Evolutionary conservation across 257 asterid species (phyloP), one percentile per base, ranked within the genome.

Genomic region (Fraxinus excelsior): DNA sequence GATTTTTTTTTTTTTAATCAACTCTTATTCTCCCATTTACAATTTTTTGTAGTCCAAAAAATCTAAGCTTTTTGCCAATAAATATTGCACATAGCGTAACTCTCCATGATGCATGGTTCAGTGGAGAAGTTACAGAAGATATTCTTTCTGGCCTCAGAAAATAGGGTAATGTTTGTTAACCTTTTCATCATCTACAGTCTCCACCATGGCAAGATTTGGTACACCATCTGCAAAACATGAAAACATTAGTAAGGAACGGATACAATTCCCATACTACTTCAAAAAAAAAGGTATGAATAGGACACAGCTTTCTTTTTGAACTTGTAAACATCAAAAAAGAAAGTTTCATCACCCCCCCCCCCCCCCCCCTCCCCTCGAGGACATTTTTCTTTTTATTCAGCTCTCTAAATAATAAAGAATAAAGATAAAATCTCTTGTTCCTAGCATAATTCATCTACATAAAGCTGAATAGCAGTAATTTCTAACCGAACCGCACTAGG

Each of bases 111-210:
- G 35, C 53, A 37, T 37, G 46, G 56, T 25, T 81, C 75, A 9
- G 29, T 7, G n/a, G 13, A 5, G 26, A 28, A 62, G 19, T 16
- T 16, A 42, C 25, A 67, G 46, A 37, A 5, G 66, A 18, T 18
- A 74, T 25, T 72, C 26, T 25, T 71, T 71, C 23, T 2, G 12
- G 23, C 19, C 53, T 7, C 23, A 28, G 32, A 44, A 12, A 7
- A 82, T 35, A 46, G 29, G 35, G 7, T 69, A 11, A 65, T 71
- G 42, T 56, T 74, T 71, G 34, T 68, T 79, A 84, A 94, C 99
- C 97, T 95, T 95, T 77, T 87, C 96, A 83, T 95, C 98, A 84
- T 95, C 98, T 51, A 95, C 96, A 37, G 93, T 91, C 90, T 95
- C 98, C 82, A 95, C 99, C 96, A 93, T 84, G 81, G 91, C 88